Conservation (phyloP, 2,329 filamentous ascomycete species). For the Epichloe hybrida region DNA sequence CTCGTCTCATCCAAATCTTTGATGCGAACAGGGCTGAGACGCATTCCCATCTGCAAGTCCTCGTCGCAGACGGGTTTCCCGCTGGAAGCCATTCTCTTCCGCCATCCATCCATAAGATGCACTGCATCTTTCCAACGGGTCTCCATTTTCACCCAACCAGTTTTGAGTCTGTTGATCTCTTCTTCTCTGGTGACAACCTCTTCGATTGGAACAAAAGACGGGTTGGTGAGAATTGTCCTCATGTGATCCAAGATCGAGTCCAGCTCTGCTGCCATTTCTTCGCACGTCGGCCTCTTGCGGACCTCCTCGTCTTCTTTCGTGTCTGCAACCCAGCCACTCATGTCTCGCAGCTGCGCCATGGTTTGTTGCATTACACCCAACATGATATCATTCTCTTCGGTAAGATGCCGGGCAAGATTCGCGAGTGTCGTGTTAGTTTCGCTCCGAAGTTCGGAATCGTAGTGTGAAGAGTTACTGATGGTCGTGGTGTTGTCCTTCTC, state of each 20-base stretch:
- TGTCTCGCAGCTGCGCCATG: conserved; percentile 55
- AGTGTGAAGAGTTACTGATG: conserved; percentile 12
- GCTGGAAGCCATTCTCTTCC: conserved; percentile 60
- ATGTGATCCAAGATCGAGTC: conserved; percentile 69
- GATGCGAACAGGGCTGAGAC: conserved; percentile 45
- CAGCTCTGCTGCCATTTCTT: conserved; percentile 64
- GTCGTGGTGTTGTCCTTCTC: conserved; percentile 25
- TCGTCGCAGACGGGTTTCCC: conserved; percentile 57
- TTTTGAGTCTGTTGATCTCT: conserved; percentile 69
- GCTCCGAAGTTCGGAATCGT: conserved; percentile 58
- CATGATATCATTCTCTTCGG: conserved; percentile 82
- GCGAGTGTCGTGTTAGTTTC: conserved; percentile 91
- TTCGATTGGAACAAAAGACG: conserved; percentile 89
- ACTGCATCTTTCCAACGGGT: conserved; percentile 80
- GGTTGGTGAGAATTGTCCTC: conserved; percentile 76
- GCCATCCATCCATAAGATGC: conserved; percentile 83
- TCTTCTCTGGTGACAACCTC: conserved; percentile 88
- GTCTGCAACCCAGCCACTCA: conserved; percentile 42
- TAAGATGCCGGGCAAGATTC: conserved; percentile 66
- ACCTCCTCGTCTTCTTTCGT: conserved; percentile 19
- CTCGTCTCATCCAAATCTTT: conserved; percentile 35
- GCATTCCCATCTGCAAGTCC: conserved; percentile 54
- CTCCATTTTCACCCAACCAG: conserved; percentile 92
- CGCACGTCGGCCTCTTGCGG: conserved; percentile 26
- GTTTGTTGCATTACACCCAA: conserved; percentile 59